Base-by-base conservation (phyloP, 2,329 filamentous ascomycete species). In the Botrytis porri region DNA sequence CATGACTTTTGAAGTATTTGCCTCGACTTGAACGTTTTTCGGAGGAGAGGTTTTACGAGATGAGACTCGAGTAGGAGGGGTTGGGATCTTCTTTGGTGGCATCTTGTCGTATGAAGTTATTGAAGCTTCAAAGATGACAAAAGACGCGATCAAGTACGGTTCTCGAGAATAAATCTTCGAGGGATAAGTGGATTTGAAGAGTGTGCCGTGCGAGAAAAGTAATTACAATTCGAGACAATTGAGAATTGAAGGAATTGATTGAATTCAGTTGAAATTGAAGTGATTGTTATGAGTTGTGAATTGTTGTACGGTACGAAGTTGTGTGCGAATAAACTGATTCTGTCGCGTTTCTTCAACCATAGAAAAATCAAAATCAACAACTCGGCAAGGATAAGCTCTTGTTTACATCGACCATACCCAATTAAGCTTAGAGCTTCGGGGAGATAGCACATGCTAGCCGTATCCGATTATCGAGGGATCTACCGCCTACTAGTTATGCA, bases 31-130 rank as follows among this genome's bases (percentile, higher is more conserved):
- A 32, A 4, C 5, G 2, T 32, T 57, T 41, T 72, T 57, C 18
- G 70, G 39, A n/a, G 70, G 48, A 41, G 62, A 57, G 43, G 20
- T 39, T 61, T 61, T 60, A 22, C 70, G 63, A 69, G 63, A 45
- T 32, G 70, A 72, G 32, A 62, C 63, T 69, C 70, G 70, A 69
- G 63, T 72, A 29, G 70, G 54, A 69, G 70, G 54, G 7, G 70
- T 29, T 35, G 39, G 45, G 22, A 54, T 43, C 29, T 67, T 60
- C 67, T 70, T 70, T 25, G 67, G 67, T 45, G 67, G 54, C 67
- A 70, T 70, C 54, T 62, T 70, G 54, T 43, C 25, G 37, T 7
- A 45, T n/a, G 39, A 45, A 45, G 37, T 66, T 37, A 45, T 60
- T 35, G 16, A 41, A 70, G 39, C 67, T 62, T 43, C 29, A 20